Evolutionary conservation across 331 rosid species (phyloP), one percentile per base, ranked within the genome.

Genomic region (Malus hybrid): DNA sequence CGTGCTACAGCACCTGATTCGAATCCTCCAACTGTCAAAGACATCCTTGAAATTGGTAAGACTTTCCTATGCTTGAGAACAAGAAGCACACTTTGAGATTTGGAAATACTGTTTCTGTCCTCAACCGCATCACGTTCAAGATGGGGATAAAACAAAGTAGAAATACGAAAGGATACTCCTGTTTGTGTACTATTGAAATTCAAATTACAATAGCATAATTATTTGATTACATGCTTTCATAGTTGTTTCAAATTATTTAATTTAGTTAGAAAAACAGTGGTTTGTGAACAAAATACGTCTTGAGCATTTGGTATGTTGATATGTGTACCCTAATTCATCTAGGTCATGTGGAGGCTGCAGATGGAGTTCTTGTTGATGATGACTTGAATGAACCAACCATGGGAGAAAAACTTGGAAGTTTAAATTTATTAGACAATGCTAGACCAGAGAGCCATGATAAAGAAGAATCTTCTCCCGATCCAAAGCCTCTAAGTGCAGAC

Each of bases 401-500:
- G 93, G 93, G 93, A 70, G 95, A 91, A 75, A 91, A 86, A 80
- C 93, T 88, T 77, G 89, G 86, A 12, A 77, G 73, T 81, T 88
- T 89, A 70, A 82, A 78, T 83, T 77, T 89, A 68, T 64, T 73
- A 32, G 89, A 81, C 15, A 81, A 82, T 64, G 73, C 81, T 64
- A 84, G 61, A 71, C 74, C 78, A 39, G 61, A 44, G 48, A 75
- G 71, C 64, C 75, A 75, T 13, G 69, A 80, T 76, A 77, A 75
- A 65, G 84, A 82, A 69, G 90, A 83, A 76, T 52, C 84, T 70
- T 79, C 87, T 55, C 34, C 52, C 16, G 70, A 48, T 55, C 77
- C 36, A 54, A 88, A 73, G 77, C 97, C 93, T 78, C 97, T 92
- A 18, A 86, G 90, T 81, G 97, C 95, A 46, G 96, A 89, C 80